These are phyloP conservation scores for Apiospora arundinis DNA, from an alignment of 2,329 filamentous ascomycete species.

Conservation along the genomic window DNA sequence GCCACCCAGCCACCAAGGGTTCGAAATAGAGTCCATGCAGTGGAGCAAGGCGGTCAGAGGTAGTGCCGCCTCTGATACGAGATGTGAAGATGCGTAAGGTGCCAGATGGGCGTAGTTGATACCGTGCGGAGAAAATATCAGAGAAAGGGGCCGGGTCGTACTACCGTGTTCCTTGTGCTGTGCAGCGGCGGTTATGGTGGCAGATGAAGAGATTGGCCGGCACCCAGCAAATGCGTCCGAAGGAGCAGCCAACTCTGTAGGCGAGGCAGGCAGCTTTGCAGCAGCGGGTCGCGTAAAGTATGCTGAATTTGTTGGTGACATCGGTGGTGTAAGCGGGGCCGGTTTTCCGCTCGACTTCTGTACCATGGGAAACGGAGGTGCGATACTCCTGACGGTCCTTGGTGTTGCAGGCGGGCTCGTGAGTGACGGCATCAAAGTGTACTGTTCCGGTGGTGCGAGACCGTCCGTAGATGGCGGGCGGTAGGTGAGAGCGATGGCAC, in stretches of 20 bases:
- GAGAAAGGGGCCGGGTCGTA: constrained; percentile 56
- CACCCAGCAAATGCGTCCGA: neutral
- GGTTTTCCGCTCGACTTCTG: constrained; percentile 13
- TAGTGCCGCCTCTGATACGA: constrained; percentile 61
- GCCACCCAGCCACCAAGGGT: constrained; percentile 68
- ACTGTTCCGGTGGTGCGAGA: constrained; percentile 19
- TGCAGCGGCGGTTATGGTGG: constrained; percentile 25
- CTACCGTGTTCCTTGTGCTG: constrained; percentile 28
- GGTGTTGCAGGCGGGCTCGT: constrained; percentile 43
- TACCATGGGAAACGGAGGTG: constrained; percentile 17
- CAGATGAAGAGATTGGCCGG: neutral
- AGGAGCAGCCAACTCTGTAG: constrained; percentile 28
- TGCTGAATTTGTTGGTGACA: constrained; percentile 43
- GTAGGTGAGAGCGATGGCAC: constrained; percentile 76
- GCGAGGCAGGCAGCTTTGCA: constrained; percentile 40
- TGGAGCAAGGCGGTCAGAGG: constrained; percentile 70
- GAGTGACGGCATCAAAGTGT: constrained; percentile 22
- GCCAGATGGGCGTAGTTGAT: constrained; percentile 59
- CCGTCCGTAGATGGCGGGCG: constrained; percentile 55
- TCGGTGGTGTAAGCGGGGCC: constrained; percentile 37
- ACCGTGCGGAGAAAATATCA: constrained; percentile 71
- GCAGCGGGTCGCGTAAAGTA: constrained; percentile 38
- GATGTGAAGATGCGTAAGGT: constrained; percentile 62
- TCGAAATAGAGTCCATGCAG: constrained; percentile 64
- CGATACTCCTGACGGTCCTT: constrained; percentile 23